Conservation (phyloP, 495 filamentous ascomycete species). For the Talaromyces wortmannii region DNA sequence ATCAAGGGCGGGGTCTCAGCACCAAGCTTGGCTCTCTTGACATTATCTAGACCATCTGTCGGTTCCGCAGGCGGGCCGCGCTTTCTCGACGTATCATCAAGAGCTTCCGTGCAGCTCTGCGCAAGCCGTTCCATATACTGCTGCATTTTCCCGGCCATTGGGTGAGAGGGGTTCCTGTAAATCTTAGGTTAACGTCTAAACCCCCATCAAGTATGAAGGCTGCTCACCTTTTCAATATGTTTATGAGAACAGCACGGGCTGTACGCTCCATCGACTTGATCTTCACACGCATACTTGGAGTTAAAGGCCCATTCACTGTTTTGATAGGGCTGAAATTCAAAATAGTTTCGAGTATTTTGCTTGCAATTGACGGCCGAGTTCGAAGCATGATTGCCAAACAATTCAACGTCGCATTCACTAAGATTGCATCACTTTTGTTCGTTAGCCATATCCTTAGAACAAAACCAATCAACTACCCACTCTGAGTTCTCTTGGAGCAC, state of each 20-base stretch:
- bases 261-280: conserved; percentile 94
- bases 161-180: conserved; percentile 61
- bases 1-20: conserved; percentile 42
- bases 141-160: conserved; percentile 64
- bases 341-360: conserved; percentile 75
- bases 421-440: conserved; percentile 66
- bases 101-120: conserved; percentile 64
- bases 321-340: conserved; percentile 89
- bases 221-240: conserved; percentile 67
- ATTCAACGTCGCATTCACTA: conserved; percentile 89
- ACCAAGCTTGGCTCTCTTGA: conserved; percentile 65
- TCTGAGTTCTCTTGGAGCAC: conserved; percentile 79
- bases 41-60: conserved; percentile 58
- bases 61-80: conserved; percentile 59
- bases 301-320: conserved; percentile 68
- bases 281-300: conserved; percentile 68
- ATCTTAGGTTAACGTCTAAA: conserved; percentile 1
- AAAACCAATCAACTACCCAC: conserved; percentile 34
- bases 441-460: conserved; percentile 4
- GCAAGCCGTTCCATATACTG: conserved; percentile 73
- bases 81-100: conserved; percentile 69
- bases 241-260: conserved; percentile 69
- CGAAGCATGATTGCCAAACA: conserved; percentile 74
- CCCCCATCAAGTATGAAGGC: not conserved
- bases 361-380: conserved; percentile 69